Evolutionary conservation across 225 moss, liverwort and hornwort species (phyloP), one percentile per base, ranked within the genome.

Genomic region (Marchantia paleacea): DNA sequence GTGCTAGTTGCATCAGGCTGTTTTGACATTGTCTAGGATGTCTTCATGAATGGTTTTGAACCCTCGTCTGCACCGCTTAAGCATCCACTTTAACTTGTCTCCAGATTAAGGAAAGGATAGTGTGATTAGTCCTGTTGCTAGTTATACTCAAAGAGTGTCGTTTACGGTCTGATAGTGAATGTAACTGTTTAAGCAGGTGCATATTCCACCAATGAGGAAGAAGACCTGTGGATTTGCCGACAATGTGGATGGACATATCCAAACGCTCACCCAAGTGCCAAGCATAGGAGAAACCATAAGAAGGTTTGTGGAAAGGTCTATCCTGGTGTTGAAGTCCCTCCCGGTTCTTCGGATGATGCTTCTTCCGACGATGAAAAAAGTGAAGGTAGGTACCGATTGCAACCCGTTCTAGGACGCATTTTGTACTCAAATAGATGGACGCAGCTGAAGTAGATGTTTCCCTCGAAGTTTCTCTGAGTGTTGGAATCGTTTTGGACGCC

Each of bases 171-270:
- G 51, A 48, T 39, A 18, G 0, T 24, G 12, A 8, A 51, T 4
- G 7, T 51, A 19, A 51, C 8, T 58, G 15, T 51, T 50, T 49
- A 71, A 75, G 52, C 78, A 79, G 79, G 79, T 69, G 79, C 68
- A n/a, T 55, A 70, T 79, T 79, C 79, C 24, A 71, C 79, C 31
- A 54, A 79, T 29, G 79, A 79, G 55, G 78, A 77, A 22, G 69
- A 78, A 25, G 82, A 82, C 29, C 22, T 78, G 28, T 82, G 82
- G 83, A 79, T 79, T 58, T 83, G 83, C 61, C 83, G 83, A 72
- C 78, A 82, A 77, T 77, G 77, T 77, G 77, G 77, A 63, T 77
- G 77, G 77, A 78, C 76, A 18, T 79, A 83, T 73, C 83, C 78
- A 61, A 82, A 78, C 57, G 76, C 77, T 9, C 55, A 80, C 25